Evolutionary conservation across 306 rosid genomes (phyloP).

Genomic region (Quercus dentata): DNA sequence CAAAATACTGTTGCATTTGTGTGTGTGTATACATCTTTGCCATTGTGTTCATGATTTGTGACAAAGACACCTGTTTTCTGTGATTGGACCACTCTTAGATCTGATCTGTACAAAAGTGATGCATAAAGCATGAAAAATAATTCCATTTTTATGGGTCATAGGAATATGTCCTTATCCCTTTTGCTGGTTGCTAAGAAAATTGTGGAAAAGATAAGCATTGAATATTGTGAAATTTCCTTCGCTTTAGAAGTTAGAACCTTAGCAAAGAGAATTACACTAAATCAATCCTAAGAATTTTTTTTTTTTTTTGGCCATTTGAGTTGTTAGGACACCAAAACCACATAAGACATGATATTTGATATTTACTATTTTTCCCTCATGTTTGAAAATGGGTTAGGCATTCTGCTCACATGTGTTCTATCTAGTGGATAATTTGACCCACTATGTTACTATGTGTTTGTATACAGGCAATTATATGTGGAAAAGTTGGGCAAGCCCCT

Average conservation of each 20-base stretch:
- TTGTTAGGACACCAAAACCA: not conserved
- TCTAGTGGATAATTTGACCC: slow-evolving; percentile 18
- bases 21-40: not conserved
- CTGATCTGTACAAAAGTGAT: not conserved
- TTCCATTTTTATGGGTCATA: not conserved
- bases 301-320: not conserved
- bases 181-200: not conserved
- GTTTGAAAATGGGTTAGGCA: not conserved
- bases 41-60: not conserved
- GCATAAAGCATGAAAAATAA: not conserved
- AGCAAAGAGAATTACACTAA: not conserved
- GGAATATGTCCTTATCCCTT: not conserved
- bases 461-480: slow-evolving; percentile 86
- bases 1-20: not conserved
- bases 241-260: not conserved
- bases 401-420: slow-evolving; percentile 6
- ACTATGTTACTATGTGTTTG: slow-evolving; percentile 1
- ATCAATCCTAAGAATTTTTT: too few relatives aligned
- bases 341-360: not conserved
- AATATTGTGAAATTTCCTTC: not conserved
- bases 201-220: not conserved
- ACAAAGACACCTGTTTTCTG: not conserved
- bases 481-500: slow-evolving; percentile 91
- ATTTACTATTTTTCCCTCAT: not conserved
- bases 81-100: not conserved